These are phyloP conservation scores for Neofusicoccum ribis DNA, from an alignment of 2,329 filamentous ascomycete species.

Conservation along the genomic window DNA sequence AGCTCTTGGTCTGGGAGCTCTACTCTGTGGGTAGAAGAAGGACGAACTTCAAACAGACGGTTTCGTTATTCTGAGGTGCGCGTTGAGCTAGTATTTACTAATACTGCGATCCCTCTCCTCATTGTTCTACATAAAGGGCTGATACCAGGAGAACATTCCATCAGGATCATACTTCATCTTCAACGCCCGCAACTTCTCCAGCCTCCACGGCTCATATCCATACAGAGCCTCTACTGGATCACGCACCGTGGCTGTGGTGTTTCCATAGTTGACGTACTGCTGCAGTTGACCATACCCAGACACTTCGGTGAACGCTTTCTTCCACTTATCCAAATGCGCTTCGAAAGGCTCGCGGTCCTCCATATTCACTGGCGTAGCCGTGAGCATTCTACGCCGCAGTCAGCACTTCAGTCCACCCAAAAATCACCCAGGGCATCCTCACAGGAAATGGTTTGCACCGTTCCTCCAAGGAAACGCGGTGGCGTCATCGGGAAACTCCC, in stretches of 20 bases:
- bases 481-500: not conserved
- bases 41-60: no score
- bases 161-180: constrained; percentile 38
- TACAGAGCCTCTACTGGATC: constrained; percentile 33
- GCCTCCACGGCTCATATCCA: constrained; percentile 34
- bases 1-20: no score
- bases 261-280: constrained; percentile 36
- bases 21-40: no score
- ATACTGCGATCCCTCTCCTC: no score
- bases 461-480: constrained; percentile 6
- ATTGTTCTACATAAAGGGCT: constrained; percentile 23
- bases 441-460: not conserved
- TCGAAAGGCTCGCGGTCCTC: not conserved
- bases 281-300: constrained; percentile 27
- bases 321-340: constrained; percentile 20
- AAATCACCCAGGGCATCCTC: not conserved
- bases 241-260: constrained; percentile 28
- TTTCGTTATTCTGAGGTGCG: no score
- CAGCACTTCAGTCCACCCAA: not conserved
- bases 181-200: constrained; percentile 31
- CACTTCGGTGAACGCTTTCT: constrained; percentile 26
- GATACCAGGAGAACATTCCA: constrained; percentile 33
- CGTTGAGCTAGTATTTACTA: no score
- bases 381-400: not conserved
- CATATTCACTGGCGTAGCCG: constrained; percentile 1